Percentiles rank a stretch among this genome's conserved stretches.
Evolutionary conservation across 2,329 filamentous ascomycete species (phyloP).

Genomic region (Pyrenophora seminiperda): DNA sequence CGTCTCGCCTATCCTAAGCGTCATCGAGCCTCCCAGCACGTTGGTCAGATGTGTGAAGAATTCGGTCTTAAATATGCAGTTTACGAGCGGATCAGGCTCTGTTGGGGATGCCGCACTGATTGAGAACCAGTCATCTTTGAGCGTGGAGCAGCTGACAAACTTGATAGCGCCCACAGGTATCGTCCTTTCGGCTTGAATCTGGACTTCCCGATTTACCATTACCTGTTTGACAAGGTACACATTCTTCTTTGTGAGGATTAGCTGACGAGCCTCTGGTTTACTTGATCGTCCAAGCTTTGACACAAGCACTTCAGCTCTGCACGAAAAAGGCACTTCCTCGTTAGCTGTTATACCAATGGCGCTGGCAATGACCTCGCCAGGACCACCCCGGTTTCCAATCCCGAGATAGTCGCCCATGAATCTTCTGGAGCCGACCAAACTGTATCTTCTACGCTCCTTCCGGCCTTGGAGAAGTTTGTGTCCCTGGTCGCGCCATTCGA

Average conservation of each 20-base stretch:
- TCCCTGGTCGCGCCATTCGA: conserved; percentile 85
- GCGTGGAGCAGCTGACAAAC: conserved; percentile 77
- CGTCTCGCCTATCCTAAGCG: conserved; percentile 77
- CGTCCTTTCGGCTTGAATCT: conserved; percentile 79
- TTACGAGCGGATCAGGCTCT: conserved; percentile 90
- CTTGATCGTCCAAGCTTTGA: conserved; percentile 96
- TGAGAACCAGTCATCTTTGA: conserved; percentile 96
- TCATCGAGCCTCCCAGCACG: conserved; percentile 78
- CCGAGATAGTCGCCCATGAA: conserved; percentile 96
- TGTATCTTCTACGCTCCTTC: conserved; percentile 91
- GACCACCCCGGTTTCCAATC: conserved; percentile 77
- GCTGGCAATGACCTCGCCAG: conserved; percentile 78
- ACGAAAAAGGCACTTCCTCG: conserved; percentile 85
- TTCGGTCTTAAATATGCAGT: conserved; percentile 94
- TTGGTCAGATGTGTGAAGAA: conserved; percentile 90
- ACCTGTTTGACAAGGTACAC: conserved; percentile 89
- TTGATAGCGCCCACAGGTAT: conserved; percentile 88
- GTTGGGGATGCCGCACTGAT: conserved; percentile 87
- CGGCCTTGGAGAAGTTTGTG: conserved; percentile 79
- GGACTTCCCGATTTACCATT: conserved; percentile 78
- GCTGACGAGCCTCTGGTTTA: conserved; percentile 83
- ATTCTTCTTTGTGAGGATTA: conserved; percentile 83
- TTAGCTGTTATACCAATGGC: conserved; percentile 72
- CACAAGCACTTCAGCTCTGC: conserved; percentile 85
- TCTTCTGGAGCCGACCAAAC: conserved; percentile 84